Percentiles rank a stretch among this genome's conserved stretches.
These are phyloP conservation scores for Dianthus caryophyllus DNA, from an alignment of 148 eudicot species.

Conservation along the genomic window DNA sequence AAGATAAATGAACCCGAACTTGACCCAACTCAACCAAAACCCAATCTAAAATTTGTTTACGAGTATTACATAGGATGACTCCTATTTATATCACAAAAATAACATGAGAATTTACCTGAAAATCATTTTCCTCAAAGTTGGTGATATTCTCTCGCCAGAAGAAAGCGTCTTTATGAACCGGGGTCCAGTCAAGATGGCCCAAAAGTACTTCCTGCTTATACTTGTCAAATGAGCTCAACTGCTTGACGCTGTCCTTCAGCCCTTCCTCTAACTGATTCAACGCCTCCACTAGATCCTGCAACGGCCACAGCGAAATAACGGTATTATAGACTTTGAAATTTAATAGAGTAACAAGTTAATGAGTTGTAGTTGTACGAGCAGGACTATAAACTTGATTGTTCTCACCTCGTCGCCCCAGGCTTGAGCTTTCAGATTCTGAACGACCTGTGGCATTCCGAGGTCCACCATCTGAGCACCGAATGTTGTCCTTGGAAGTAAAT, in stretches of 20 bases:
- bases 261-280: conserved; percentile 77
- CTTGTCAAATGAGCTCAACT: conserved; percentile 86
- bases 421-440: conserved; percentile 87
- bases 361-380: not conserved
- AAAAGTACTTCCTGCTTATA: conserved; percentile 97
- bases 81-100: no score
- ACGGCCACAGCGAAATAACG: not conserved
- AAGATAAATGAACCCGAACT: no score
- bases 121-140: conserved; percentile 86
- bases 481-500: conserved; percentile 73
- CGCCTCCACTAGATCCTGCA: conserved; percentile 85
- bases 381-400: not conserved
- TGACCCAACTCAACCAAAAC: no score
- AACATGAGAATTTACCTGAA: conserved; percentile 50
- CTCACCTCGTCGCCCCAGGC: conserved; percentile 99
- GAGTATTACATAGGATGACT: no score
- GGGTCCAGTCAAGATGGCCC: conserved; percentile 97
- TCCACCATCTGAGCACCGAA: conserved; percentile 93
- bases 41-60: no score
- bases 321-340: not conserved
- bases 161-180: conserved; percentile 89
- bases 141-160: conserved; percentile 91
- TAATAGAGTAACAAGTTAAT: no score
- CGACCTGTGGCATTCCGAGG: conserved; percentile 70
- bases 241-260: conserved; percentile 72